A percentile compares a stretch with the other conserved stretches of the same genome.
Conservation (phyloP, 2,329 filamentous ascomycete species). For the Tolypocladium album region DNA sequence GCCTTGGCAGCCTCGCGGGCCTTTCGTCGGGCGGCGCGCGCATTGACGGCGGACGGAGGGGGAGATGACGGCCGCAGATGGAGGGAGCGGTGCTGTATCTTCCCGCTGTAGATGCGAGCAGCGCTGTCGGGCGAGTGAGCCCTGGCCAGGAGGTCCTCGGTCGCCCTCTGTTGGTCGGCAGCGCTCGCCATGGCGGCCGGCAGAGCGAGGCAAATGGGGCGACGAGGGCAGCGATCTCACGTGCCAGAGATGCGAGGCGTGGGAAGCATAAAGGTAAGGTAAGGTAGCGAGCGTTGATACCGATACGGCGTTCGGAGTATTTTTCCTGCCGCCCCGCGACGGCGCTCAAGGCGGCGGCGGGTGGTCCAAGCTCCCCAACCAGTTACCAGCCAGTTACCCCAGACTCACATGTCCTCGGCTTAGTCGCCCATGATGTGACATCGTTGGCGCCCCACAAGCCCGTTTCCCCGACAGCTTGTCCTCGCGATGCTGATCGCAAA, state of each 20-base stretch:
- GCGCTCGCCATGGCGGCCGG: constrained; percentile 19
- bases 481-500: neutral
- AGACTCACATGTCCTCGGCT: constrained; percentile 1
- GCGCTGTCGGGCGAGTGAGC: constrained; percentile 69
- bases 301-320: neutral
- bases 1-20: constrained; percentile 33
- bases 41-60: constrained; percentile 38
- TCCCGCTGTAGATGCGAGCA: constrained; percentile 65
- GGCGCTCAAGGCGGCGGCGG: neutral
- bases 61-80: constrained; percentile 69
- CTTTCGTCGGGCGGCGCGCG: constrained; percentile 45
- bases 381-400: neutral
- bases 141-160: constrained; percentile 58
- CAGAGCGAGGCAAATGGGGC: neutral
- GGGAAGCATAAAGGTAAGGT: neutral
- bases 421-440: neutral
- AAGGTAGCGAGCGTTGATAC: neutral
- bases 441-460: neutral
- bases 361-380: neutral
- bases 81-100: constrained; percentile 73
- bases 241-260: neutral
- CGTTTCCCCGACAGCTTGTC: neutral
- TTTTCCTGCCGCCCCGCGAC: neutral
- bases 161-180: constrained; percentile 26
- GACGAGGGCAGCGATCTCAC: neutral